Base-by-base conservation (phyloP, 352 stramenopile genomes). In the Saprolegnia parasitica region DNA sequence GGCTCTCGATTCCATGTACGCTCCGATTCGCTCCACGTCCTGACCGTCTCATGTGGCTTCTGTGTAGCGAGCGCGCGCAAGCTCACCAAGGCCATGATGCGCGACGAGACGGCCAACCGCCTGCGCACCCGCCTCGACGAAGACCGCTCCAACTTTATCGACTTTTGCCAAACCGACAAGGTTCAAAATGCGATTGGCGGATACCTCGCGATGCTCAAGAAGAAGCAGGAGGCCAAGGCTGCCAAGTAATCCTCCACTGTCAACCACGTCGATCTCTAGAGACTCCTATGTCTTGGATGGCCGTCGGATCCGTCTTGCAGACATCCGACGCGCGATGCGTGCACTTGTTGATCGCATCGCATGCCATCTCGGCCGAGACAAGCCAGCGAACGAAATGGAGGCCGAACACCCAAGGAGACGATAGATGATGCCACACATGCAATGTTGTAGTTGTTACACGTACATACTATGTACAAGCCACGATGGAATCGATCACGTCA, bases 121-220 rank as follows among this genome's bases (percentile, higher is more conserved):
- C 68, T 94, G 65, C 32, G 78, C 37, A 76, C 73, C 21, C 76
- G 50, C 35, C 83, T 81, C 23, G 66, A 88, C 35, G 71, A 86
- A 55, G 86, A 95, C 56, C 73, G 87, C 26, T 81, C 91, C 65
- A 72, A 76, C 21, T 95, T 92, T 66, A 73, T 73, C 39, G 81
- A 90, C 71, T 88, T 95, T 73, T 80, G 74, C 24, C 81, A 89
- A 73, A 90, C 83, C 15, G 85, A 93, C 76, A 89, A 89, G 75
- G 81, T 89, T 58, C 87, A 95, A 63, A 93, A 91, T 67, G 81
- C 82, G 55, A 80, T 95, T 58, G 84, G 71, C 20, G 80, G 81
- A 68, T 95, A 95, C 76, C 72, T 95, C 32, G 80, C 79, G 62
- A 83, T 84, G 64, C 79, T 95, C 65, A 93, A 90, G 79, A 93